Evolutionary conservation across 129 eudicot species (phyloP).

Genomic region (Rutidosis leptorrhynchoides): DNA sequence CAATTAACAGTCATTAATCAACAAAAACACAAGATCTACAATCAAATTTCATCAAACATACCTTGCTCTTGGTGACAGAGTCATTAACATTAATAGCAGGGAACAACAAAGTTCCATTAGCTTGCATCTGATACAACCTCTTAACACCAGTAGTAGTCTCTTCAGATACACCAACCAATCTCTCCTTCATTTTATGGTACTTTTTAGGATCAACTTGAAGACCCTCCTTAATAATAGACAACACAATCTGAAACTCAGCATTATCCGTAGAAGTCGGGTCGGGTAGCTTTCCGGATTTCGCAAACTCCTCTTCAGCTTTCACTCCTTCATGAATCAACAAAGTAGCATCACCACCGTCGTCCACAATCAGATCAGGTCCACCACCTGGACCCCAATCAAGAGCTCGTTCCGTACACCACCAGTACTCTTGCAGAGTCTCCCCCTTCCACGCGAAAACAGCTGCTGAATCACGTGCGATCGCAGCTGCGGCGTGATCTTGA

Average conservation of each 20-base stretch:
- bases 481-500: conserved; percentile 45
- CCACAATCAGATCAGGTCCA: conserved; percentile 32
- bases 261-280: conserved; percentile 11
- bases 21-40: neutral
- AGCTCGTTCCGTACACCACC: conserved; percentile 38
- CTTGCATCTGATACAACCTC: conserved; percentile 41
- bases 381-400: conserved; percentile 33
- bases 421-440: conserved; percentile 36
- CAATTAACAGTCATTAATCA: neutral
- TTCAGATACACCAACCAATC: conserved; percentile 17
- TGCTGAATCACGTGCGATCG: conserved; percentile 38
- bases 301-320: conserved; percentile 18
- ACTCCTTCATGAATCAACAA: conserved; percentile 16
- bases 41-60: neutral
- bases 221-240: conserved; percentile 14
- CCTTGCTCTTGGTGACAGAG: conserved; percentile 48
- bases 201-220: neutral
- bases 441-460: conserved; percentile 45
- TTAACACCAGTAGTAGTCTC: conserved; percentile 17
- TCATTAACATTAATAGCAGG: conserved; percentile 47
- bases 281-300: conserved; percentile 6
- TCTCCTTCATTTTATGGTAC: conserved; percentile 15
- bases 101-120: conserved; percentile 40
- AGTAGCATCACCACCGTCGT: conserved; percentile 19
- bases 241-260: conserved; percentile 18